Evolutionary conservation across 1,284 basidiomycete species (phyloP).

Genomic region (Cutaneotrichosporon sp.): DNA sequence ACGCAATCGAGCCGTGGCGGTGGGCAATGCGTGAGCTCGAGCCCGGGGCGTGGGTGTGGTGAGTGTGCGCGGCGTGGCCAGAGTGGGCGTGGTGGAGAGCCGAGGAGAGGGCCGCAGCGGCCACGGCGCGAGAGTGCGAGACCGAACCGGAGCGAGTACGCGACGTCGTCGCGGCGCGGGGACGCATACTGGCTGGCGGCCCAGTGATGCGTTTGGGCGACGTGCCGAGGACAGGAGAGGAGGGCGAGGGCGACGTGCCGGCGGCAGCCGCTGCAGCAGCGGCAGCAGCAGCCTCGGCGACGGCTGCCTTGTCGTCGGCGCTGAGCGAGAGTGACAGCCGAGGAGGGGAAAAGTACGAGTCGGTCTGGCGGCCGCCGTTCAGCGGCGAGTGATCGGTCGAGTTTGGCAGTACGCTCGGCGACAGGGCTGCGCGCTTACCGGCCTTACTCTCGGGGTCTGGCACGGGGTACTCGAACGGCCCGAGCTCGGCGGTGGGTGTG

Average conservation of each 20-base stretch:
- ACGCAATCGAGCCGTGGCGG: constrained; percentile 17
- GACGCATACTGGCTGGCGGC: too few species aligned
- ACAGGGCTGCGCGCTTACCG: neutral
- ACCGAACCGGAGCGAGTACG: neutral
- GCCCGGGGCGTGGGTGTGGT: neutral
- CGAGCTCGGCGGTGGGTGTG: constrained; percentile 32
- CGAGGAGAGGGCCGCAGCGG: too few species aligned
- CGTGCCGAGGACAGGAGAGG: too few species aligned
- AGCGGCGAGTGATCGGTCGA: neutral
- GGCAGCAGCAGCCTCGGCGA: neutral
- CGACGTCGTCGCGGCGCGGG: neutral
- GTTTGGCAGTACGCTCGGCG: too few species aligned
- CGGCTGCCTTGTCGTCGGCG: neutral
- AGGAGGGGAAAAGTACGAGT: neutral
- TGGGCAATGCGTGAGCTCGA: neutral
- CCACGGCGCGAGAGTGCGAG: neutral
- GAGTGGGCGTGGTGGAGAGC: neutral
- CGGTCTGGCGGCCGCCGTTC: neutral
- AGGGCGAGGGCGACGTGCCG: too few species aligned
- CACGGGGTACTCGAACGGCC: constrained; percentile 34
- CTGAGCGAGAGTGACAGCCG: neutral
- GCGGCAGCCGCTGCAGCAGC: neutral
- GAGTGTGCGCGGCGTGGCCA: neutral
- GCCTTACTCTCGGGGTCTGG: neutral
- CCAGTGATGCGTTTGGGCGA: too few species aligned